Percentiles rank a stretch among this genome's conserved stretches.
Evolutionary conservation across 306 rosid species (phyloP).

Genomic region (Medicago ruthenica): DNA sequence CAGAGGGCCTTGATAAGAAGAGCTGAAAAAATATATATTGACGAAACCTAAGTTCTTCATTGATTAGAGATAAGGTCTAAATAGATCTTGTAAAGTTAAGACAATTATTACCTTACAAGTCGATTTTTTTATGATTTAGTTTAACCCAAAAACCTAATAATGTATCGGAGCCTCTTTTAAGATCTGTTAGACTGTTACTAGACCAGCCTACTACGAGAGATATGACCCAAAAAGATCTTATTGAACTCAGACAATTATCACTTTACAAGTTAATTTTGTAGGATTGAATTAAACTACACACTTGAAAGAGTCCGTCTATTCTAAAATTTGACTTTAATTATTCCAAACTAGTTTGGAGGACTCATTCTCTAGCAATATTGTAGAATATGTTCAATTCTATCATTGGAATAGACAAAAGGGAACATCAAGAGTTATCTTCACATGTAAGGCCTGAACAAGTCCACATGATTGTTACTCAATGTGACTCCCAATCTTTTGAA

Average conservation of each 20-base stretch:
- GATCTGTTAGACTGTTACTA: background rate
- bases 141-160: background rate
- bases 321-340: background rate
- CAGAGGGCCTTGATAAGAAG: constrained; percentile 11
- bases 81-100: background rate
- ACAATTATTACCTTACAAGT: background rate
- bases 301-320: background rate
- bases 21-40: background rate
- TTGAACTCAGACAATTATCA: background rate
- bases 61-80: background rate
- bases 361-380: constrained; percentile 19
- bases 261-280: background rate
- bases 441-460: constrained; percentile 6
- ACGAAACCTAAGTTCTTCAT: background rate
- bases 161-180: background rate
- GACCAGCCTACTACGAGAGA: background rate
- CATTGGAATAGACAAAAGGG: background rate
- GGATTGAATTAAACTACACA: background rate
- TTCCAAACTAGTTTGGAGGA: constrained; percentile 21
- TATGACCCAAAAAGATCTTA: background rate
- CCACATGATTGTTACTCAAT: constrained; percentile 27
- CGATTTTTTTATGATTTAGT: background rate
- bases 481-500: constrained; percentile 4
- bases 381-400: background rate
- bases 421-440: constrained; percentile 20